Base-by-base conservation (phyloP, 805 yeast species). In the Kluyveromyces starmeri region DNA sequence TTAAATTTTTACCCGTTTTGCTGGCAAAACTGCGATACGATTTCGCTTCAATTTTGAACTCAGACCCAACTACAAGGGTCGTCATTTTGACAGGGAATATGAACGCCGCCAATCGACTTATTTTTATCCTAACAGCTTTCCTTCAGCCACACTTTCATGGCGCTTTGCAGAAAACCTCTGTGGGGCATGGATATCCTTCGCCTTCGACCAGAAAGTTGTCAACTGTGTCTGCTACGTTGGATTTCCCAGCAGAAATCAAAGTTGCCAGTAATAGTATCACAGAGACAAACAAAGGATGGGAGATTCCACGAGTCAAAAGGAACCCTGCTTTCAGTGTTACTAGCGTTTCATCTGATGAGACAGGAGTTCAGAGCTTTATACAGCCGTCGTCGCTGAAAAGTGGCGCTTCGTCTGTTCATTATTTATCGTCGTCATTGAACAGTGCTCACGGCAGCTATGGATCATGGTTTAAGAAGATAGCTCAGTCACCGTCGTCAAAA, bases 21-120 rank as follows among this genome's bases (percentile, higher is more conserved):
- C 32, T 56, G 26, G 54, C 60, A 4, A 50, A 50, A 20, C 33
- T 53, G 4, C 35, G 53, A 1, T 44, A 52, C 16, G 53, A 51
- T 22, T 53, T 45, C 19, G 45, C 47, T 9, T 36, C 46, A 3
- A 28, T 45, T 10, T 32, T 43, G 2, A 50, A 50, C 20, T 35
- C 42, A 7, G 36, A 45, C 15, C 67, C 62, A 27, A 51, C 64
- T n/a, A 60, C 70, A 6, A 59, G 79, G 28, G 61, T 75, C 1
- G 73, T 73, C 1, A 61, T 75, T 3, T 65, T 73, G 69, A 73
- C 81, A 0, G 70, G 75, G 11, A 75, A 75, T 46, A 72, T 75
- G 22, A 68, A 68, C 6, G 76, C 75, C 7, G 78, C 80, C 1
- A 75, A 74, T 44, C 73, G 73, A 46, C 54, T 75, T 36, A 58